A percentile compares a stretch with the other conserved stretches of the same genome.
Conservation (phyloP, 352 stramenopile species). For the Aphanomyces cochlioides region DNA sequence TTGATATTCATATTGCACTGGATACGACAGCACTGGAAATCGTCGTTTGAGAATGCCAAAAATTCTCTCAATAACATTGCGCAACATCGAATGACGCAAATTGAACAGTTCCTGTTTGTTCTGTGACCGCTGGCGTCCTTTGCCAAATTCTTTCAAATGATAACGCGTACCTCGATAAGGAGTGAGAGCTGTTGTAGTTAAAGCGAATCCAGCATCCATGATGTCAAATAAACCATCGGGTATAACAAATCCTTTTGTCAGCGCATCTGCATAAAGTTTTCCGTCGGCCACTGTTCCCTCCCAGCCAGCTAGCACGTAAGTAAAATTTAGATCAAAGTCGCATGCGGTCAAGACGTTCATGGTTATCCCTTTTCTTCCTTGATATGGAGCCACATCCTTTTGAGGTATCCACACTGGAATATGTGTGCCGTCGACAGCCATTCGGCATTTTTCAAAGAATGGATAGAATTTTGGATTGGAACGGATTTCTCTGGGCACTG, state of each 20-base stretch:
- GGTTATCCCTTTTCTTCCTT: conserved; percentile 26
- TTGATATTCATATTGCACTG: neutral
- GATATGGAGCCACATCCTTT: conserved; percentile 9
- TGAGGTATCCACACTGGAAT: neutral
- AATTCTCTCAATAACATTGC: conserved; percentile 29
- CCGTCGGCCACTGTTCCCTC: conserved; percentile 19
- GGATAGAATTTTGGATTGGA: no score
- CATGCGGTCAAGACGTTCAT: conserved; percentile 22
- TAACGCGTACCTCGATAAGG: conserved; percentile 21
- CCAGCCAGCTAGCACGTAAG: conserved; percentile 25
- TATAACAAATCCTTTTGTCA: neutral
- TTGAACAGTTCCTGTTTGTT: conserved; percentile 32
- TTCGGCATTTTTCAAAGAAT: no score
- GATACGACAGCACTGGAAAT: neutral
- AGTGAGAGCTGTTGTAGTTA: neutral
- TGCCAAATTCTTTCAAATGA: conserved; percentile 34
- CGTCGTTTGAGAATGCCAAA: conserved; percentile 31
- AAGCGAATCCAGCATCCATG: conserved; percentile 7
- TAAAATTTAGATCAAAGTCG: conserved; percentile 24
- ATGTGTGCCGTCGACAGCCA: neutral
- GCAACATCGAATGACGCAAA: conserved; percentile 19
- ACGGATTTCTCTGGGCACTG: no score
- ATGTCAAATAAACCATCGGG: neutral
- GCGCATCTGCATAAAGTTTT: neutral
- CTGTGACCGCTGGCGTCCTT: conserved; percentile 12